phyloP scores from a whole-genome alignment of 441 rosid genomes.

The Breynia disticha region DNA sequence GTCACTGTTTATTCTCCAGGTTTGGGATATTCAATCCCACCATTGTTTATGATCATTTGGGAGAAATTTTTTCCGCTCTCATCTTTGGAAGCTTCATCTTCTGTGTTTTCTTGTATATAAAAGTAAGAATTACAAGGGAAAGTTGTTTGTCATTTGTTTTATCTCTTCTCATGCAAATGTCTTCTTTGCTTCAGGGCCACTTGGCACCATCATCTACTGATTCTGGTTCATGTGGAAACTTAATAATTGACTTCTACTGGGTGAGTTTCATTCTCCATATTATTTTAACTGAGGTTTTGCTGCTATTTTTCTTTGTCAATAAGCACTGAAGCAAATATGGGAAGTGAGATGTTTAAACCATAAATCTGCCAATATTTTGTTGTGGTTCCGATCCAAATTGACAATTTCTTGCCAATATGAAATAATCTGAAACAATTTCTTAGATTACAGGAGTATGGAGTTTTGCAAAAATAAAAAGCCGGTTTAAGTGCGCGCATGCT shows the following conservation, averaged over 20 bases:
- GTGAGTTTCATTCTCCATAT: conserved; percentile 33
- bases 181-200: conserved; percentile 50
- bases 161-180: conserved; percentile 17
- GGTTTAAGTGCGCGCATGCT: too few relatives aligned
- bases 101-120: conserved; percentile 77
- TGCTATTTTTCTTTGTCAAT: too few relatives aligned
- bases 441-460: too few relatives aligned
- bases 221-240: conserved; percentile 91
- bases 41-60: conserved; percentile 83
- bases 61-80: conserved; percentile 86
- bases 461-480: too few relatives aligned
- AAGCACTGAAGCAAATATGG: too few relatives aligned
- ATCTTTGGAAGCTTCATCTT: conserved; percentile 83
- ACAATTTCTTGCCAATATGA: too few relatives aligned
- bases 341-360: too few relatives aligned
- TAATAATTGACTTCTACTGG: conserved; percentile 94
- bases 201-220: conserved; percentile 87
- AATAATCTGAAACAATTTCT: too few relatives aligned
- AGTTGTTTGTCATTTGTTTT: conserved; percentile 1
- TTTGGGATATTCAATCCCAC: conserved; percentile 87
- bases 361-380: too few relatives aligned
- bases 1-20: conserved; percentile 42
- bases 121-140: conserved; percentile 34
- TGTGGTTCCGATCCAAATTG: too few relatives aligned
- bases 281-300: too few relatives aligned